phyloP scores from a whole-genome alignment of 805 yeast genomes.

The Myxozyma kluyveri region DNA sequence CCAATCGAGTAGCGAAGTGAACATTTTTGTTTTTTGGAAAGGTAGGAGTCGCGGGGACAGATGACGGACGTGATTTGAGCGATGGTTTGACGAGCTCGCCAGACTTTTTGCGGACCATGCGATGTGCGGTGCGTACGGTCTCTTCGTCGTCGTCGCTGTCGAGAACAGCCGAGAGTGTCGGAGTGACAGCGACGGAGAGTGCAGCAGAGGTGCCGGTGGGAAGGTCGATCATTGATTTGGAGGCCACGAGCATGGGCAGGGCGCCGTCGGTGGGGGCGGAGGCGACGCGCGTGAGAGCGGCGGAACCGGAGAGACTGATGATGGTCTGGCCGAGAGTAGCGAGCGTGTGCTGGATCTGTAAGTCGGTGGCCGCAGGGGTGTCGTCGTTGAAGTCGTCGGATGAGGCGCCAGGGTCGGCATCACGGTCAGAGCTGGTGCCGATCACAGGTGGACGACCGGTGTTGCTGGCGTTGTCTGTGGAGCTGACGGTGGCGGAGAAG shows the following conservation, averaged over 20 bases:
- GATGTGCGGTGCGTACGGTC: slow-evolving; percentile 13
- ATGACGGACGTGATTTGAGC: slow-evolving; percentile 46
- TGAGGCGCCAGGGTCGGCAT: too few relatives aligned
- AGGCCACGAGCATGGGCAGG: not conserved
- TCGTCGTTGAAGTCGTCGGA: slow-evolving; percentile 9
- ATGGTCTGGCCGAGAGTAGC: not conserved
- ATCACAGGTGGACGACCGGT: too few relatives aligned
- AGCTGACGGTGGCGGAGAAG: slow-evolving; percentile 8
- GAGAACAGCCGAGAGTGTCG: slow-evolving; percentile 37
- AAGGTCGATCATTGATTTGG: slow-evolving; percentile 26
- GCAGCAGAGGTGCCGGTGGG: not conserved
- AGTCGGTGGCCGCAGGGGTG: slow-evolving; percentile 1
- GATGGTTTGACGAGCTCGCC: slow-evolving; percentile 85
- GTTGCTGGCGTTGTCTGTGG: slow-evolving; percentile 10
- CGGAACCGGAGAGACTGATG: slow-evolving; percentile 4
- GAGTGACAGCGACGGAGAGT: slow-evolving; percentile 12
- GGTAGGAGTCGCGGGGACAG: slow-evolving; percentile 50
- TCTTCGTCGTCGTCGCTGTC: slow-evolving; percentile 27
- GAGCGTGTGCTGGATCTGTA: not conserved
- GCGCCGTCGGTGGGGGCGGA: not conserved
- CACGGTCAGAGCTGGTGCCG: not conserved
- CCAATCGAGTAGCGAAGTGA: slow-evolving; percentile 66
- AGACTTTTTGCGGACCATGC: slow-evolving; percentile 71
- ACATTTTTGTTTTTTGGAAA: slow-evolving; percentile 69
- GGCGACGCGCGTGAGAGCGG: not conserved